Evolutionary conservation across 208 protist species (phyloP), one percentile per base, ranked within the genome.

Genomic region (Strigomonas culicis): DNA sequence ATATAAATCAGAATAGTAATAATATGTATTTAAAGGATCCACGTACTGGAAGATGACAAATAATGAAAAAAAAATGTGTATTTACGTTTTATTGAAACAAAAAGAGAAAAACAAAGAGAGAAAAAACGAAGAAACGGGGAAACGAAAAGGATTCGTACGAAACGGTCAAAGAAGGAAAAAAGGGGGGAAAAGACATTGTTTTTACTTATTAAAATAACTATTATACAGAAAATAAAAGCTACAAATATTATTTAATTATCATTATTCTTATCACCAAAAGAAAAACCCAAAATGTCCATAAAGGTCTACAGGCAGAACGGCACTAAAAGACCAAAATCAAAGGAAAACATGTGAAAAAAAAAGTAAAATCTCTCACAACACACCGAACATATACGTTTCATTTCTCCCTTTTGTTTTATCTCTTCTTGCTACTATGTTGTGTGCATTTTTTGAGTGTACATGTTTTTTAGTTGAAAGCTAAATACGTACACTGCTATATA

Each of bases 251-350:
- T 63, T 27, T 28, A 25, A 19, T 52, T 63, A 22, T 51, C 36
- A 63, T 59, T 50, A 57, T 57, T 56, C 59, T 52, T 53, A 34
- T 31, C n/a, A 27, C 30, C 36, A 59, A 25, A 63, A 63, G 51
- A 32, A 30, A 44, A 59, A 59, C 11, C 28, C n/a, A 59, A 43
- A 57, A 57, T 55, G 7, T 53, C 21, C 24, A 21, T 21, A 41
- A 61, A 10, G 11, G 53, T 28, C 21, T 13, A 64, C 17, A n/a
- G 15, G 8, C 22, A 63, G 10, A 47, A 56, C 19, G 32, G 44
- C 0, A 68, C 19, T 49, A 68, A 68, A 44, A 59, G 15, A 47
- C 62, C 28, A 19, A 63, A 44, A 59, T 65, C 7, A 64, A 36
- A 51, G 36, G 24, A 59, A 13, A 59, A 30, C 11, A 36, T 15